Percentiles rank a stretch among this genome's conserved stretches.
Evolutionary conservation across 129 eudicot species (phyloP).

Genomic region (Flaveria trinervia): DNA sequence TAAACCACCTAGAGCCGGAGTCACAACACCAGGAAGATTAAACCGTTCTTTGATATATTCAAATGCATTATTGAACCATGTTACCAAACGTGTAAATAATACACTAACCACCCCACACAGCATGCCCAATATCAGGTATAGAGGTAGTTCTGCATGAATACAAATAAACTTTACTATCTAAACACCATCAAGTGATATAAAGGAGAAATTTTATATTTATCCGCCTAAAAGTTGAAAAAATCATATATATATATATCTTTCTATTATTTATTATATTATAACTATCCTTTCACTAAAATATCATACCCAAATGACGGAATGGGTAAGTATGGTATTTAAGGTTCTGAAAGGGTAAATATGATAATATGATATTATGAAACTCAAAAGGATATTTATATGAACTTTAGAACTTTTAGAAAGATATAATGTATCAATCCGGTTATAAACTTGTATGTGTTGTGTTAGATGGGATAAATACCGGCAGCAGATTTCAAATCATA

Average conservation of each 20-base stretch:
- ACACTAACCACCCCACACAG: constrained; percentile 98
- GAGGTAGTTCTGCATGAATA: constrained; percentile 70
- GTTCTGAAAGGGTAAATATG: not conserved
- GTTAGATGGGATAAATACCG: constrained; percentile 53
- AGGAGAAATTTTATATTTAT: not conserved
- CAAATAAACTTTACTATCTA: not conserved
- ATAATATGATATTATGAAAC: not conserved
- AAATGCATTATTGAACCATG: constrained; percentile 68
- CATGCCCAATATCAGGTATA: constrained; percentile 93
- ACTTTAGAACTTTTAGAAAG: not conserved
- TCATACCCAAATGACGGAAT: not conserved
- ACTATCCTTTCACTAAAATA: not conserved
- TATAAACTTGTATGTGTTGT: constrained; percentile 30
- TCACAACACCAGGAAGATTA: constrained; percentile 80
- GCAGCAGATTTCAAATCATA: constrained; percentile 99
- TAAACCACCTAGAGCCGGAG: constrained; percentile 94
- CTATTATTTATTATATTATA: not conserved
- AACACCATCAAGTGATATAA: constrained; percentile 12
- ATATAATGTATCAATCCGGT: not conserved
- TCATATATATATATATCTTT: not conserved
- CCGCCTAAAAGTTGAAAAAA: not conserved
- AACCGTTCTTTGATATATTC: constrained; percentile 73
- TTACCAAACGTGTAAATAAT: constrained; percentile 72
- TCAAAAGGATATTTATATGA: not conserved
- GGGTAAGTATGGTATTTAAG: not conserved